These are phyloP conservation scores for Trypanosoma rangeli DNA, from an alignment of 208 protist genomes.

Conservation along the genomic window DNA sequence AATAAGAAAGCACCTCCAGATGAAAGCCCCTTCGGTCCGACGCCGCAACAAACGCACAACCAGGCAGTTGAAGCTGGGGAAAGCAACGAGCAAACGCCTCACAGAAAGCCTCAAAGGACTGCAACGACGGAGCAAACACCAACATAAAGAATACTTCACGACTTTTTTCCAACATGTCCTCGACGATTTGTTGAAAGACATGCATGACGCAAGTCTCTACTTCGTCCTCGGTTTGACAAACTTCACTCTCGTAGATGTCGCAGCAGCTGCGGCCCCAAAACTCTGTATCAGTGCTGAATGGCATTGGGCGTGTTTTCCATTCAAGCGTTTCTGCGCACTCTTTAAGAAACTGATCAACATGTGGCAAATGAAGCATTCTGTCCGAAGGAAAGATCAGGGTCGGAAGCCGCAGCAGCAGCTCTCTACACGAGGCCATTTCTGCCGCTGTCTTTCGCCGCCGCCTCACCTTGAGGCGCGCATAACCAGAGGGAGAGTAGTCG, in stretches of 20 bases:
- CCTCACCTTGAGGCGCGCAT: constrained; percentile 48
- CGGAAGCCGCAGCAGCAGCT: constrained; percentile 36
- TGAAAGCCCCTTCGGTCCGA: background rate
- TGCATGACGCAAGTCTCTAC: background rate
- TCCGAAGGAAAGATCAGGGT: constrained; percentile 42
- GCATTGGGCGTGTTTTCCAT: background rate
- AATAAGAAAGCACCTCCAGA: constrained; percentile 25
- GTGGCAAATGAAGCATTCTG: constrained; percentile 30
- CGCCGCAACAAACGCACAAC: constrained; percentile 23
- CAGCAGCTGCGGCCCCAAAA: constrained; percentile 11
- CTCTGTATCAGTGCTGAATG: background rate
- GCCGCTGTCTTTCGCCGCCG: constrained; percentile 42
- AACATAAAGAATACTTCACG: constrained; percentile 25
- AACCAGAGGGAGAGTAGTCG: constrained; percentile 71
- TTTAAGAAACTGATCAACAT: background rate
- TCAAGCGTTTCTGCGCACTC: background rate
- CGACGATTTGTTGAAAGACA: constrained; percentile 13
- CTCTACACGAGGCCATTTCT: constrained; percentile 32
- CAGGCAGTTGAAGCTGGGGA: constrained; percentile 14
- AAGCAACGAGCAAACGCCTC: constrained; percentile 11
- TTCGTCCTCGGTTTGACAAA: background rate
- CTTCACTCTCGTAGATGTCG: constrained; percentile 14
- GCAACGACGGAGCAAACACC: constrained; percentile 23
- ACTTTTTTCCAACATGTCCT: constrained; percentile 1
- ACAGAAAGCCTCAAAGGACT: constrained; percentile 10